Evolutionary conservation across 225 moss, liverwort and hornwort species (phyloP), one percentile per base, ranked within the genome.

Genomic region (Marchantia paleacea): DNA sequence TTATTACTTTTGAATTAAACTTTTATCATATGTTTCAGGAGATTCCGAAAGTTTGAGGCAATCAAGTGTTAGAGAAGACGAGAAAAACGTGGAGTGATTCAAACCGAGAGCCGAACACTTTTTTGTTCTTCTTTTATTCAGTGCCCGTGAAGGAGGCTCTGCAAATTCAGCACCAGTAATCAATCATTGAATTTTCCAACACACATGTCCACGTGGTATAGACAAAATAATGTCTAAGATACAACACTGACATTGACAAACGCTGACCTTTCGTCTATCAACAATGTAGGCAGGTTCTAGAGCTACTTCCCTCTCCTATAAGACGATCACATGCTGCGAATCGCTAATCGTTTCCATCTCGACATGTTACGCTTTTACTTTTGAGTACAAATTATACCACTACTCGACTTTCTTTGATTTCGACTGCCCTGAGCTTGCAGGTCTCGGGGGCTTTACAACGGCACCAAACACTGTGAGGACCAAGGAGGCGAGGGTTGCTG

Each of bases 401-500:
- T 78, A 78, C 26, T 65, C 65, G 26, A 65, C 78, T 64, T 78
- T 78, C 52, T 78, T 78, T 8, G 66, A 22, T 26, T 52, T 65
- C 69, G 55, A 54, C 24, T 52, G 50, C 72, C 83, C 88, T 52
- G 72, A 53, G 81, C 84, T 72, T 6, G 10, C 76, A 15, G 66
- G 57, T 80, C 81, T 89, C 26, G 95, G 92, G 24, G 92, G 93
- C 82, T 91, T 89, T 77, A 95, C 89, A n/a, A 90, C 66, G 39
- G 89, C 63, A 82, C 95, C 93, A 77, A 91, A 91, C 12, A 91
- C 30, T 61, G 91, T 90, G 58, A 88, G 76, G 76, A 85, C 88
- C 83, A 93, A n/a, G 71, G 97, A 92, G 64, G 86, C 20, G 75
- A 97, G 82, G 39, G 97, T 93, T 78, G 92, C 97, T 68, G 92